Evolutionary conservation across 495 filamentous ascomycete species (phyloP), one percentile per base, ranked within the genome.

Genomic region (Amorphotheca resinae): DNA sequence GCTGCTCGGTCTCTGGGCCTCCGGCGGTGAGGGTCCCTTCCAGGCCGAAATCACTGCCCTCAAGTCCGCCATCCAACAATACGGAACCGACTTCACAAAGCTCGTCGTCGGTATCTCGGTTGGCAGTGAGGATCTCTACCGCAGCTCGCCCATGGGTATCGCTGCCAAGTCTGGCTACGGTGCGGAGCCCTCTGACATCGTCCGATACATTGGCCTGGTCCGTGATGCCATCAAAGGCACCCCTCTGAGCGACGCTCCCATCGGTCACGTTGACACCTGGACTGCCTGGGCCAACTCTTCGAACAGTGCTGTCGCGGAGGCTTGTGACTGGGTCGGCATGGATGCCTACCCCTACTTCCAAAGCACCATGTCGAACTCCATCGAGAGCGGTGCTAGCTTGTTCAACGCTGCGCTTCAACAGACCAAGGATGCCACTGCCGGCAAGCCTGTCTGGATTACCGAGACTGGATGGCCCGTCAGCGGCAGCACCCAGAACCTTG

Each of bases 251-350:
- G 58, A 56, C 31, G 66, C 64, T 26, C 65, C 74, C 9, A 65
- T 95, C 51, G 87, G 88, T 33, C 85, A 93, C 62, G 87, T 93
- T 56, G 87, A 95, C 61, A 94, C 87, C 43, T 95, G 88, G 87
- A 85, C 80, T 33, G 77, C 77, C 45, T 93, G 80, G 78, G 78
- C 79, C 54, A 81, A 93, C 60, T 57, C 65, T 38, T 70, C 75
- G 56, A 93, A 87, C 70, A 20, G 2, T 9, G 72, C 69, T 11
- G 84, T 89, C 39, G 74, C 83, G 49, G 60, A 73, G n/a, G 72
- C 70, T 14, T 64, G 64, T 48, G 86, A 93, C 69, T 93, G 73
- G 64, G 54, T 91, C 40, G 84, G 84, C 38, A 74, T 89, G 63
- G 79, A 89, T 50, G 77, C 73, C 30, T 82, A 79, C 59, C 77